These are phyloP conservation scores for Colletotrichum salicis DNA, from an alignment of 2,329 filamentous ascomycete genomes.

Conservation along the genomic window DNA sequence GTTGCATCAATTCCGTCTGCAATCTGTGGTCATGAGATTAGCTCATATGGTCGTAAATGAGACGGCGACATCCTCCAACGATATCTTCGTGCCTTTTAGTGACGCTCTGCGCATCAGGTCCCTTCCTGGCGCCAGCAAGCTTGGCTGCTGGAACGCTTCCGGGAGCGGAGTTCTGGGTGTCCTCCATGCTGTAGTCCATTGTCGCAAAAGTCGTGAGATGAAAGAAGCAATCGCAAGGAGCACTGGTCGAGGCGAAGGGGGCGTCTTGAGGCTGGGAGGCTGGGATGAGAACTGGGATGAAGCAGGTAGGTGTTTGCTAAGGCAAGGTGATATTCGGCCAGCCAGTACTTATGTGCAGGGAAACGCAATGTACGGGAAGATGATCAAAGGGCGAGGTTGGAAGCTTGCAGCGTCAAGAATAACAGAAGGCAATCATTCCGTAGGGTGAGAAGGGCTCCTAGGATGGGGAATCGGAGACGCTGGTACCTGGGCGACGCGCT, in stretches of 20 bases:
- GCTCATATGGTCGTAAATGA: background rate
- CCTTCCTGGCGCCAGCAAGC: conserved; percentile 66
- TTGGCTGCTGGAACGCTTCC: conserved; percentile 71
- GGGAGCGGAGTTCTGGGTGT: conserved; percentile 75
- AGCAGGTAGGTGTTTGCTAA: conserved; percentile 13
- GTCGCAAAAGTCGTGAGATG: conserved; percentile 1
- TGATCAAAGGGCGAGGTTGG: conserved; percentile 22
- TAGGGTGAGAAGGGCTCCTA: conserved; percentile 24
- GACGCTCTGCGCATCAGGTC: conserved; percentile 76
- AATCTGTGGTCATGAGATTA: conserved; percentile 65
- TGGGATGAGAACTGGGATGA: background rate
- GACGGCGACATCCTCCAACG: conserved; percentile 24
- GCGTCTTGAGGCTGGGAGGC: background rate
- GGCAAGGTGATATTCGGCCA: background rate
- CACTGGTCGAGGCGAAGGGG: conserved; percentile 6
- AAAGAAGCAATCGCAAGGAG: background rate
- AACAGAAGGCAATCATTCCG: conserved; percentile 24
- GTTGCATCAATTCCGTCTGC: conserved; percentile 96
- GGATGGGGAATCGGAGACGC: conserved; percentile 26
- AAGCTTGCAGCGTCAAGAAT: conserved; percentile 16
- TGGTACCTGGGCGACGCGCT: conserved; percentile 35
- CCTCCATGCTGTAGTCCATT: conserved; percentile 59
- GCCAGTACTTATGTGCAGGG: conserved; percentile 11
- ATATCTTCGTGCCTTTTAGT: conserved; percentile 73
- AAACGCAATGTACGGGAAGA: conserved; percentile 3